phyloP scores from a whole-genome alignment of 805 yeast species.

The Candida golubevii region DNA sequence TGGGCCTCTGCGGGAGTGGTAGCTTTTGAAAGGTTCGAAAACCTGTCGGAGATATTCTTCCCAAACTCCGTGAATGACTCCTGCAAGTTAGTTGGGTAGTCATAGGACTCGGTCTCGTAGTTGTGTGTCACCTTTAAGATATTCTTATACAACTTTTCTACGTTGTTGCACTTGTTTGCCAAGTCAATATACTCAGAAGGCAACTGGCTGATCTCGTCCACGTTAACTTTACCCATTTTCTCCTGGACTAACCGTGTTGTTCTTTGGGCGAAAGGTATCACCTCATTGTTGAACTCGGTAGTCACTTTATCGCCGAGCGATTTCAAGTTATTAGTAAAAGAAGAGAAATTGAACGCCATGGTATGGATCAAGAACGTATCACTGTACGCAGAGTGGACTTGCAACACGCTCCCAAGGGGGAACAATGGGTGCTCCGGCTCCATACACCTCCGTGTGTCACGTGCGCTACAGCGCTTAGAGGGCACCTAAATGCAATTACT shows the following conservation, averaged over 20 bases:
- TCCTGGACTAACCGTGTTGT: conserved; percentile 79
- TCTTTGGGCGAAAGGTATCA: conserved; percentile 68
- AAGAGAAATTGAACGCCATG: conserved; percentile 43
- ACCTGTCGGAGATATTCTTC: conserved; percentile 58
- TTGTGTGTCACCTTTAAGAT: conserved; percentile 41
- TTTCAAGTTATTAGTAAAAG: conserved; percentile 39
- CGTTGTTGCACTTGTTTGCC: conserved; percentile 37
- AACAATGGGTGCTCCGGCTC: too few species aligned
- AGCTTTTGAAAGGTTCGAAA: conserved; percentile 65
- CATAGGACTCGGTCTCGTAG: conserved; percentile 76
- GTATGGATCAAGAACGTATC: neutral
- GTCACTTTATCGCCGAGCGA: conserved; percentile 42
- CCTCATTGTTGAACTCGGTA: conserved; percentile 50
- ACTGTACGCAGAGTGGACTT: too few species aligned
- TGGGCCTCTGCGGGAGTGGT: conserved; percentile 80
- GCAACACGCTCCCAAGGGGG: too few species aligned
- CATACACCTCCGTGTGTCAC: too few species aligned
- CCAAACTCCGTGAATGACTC: conserved; percentile 76
- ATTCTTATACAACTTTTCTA: conserved; percentile 39
- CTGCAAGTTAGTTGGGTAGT: conserved; percentile 71
- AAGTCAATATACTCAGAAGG: conserved; percentile 71
- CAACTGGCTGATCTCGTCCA: conserved; percentile 68
- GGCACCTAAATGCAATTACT: too few species aligned
- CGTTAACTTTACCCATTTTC: conserved; percentile 62
- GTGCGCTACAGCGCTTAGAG: too few species aligned